Conservation (phyloP, 768 basidiomycete species). For the Pulveroboletus frians region DNA sequence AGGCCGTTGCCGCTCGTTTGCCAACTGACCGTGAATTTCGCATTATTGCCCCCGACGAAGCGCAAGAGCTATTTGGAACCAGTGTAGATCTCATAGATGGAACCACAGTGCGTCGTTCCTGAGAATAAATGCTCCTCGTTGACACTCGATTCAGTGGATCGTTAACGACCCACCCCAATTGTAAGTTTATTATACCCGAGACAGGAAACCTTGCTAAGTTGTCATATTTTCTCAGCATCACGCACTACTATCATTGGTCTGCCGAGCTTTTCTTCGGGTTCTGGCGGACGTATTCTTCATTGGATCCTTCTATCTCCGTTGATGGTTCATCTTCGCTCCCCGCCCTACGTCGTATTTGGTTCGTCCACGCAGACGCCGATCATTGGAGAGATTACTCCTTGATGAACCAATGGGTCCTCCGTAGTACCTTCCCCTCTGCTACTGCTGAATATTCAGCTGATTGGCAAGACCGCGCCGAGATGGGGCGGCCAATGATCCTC, state of each 20-base stretch:
- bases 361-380: constrained; percentile 64
- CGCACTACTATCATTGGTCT: constrained; percentile 92
- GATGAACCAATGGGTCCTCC: constrained; percentile 88
- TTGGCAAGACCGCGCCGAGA: constrained; percentile 73
- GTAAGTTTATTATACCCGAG: constrained; percentile 38
- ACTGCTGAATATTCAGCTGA: constrained; percentile 78
- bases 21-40: constrained; percentile 78
- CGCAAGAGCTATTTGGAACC: constrained; percentile 62
- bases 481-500: constrained; percentile 67
- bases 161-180: constrained; percentile 85
- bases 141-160: constrained; percentile 48
- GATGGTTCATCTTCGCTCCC: constrained; percentile 70
- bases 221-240: constrained; percentile 46
- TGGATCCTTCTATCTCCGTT: constrained; percentile 64
- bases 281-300: constrained; percentile 84
- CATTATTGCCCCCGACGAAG: constrained; percentile 65
- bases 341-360: constrained; percentile 67
- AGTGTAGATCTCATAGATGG: constrained; percentile 76
- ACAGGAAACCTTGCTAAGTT: not conserved
- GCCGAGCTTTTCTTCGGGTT: constrained; percentile 90
- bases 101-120: constrained; percentile 47
- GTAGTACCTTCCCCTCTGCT: constrained; percentile 73
- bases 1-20: constrained; percentile 51
- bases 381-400: constrained; percentile 89
- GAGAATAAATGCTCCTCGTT: not conserved